Evolutionary conservation across 2,329 filamentous ascomycete species (phyloP).

Genomic region (Akanthomyces lecanii): DNA sequence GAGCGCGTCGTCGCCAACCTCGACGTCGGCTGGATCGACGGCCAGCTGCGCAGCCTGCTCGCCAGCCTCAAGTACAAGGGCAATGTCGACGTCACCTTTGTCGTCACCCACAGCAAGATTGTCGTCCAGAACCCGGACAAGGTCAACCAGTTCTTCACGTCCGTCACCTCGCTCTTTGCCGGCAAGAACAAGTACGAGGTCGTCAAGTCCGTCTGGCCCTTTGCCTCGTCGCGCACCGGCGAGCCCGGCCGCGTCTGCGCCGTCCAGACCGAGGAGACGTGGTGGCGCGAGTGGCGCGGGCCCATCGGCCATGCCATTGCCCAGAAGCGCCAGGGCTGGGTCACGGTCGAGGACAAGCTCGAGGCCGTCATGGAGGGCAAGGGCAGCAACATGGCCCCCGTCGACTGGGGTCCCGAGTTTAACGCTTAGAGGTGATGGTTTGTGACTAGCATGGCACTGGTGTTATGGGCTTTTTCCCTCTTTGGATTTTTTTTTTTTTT

Average conservation of each 20-base stretch:
- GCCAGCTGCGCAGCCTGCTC: conserved; percentile 48
- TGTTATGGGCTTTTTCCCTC: not conserved
- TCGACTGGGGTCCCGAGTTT: conserved; percentile 43
- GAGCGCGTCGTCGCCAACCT: conserved; percentile 52
- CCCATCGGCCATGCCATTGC: conserved; percentile 42
- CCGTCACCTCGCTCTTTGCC: conserved; percentile 46
- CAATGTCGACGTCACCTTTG: conserved; percentile 45
- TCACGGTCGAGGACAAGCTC: conserved; percentile 51
- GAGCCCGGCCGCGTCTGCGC: conserved; percentile 42
- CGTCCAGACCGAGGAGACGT: conserved; percentile 53
- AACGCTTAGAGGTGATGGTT: not conserved
- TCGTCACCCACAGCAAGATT: conserved; percentile 46
- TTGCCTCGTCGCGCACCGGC: conserved; percentile 45
- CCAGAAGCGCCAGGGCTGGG: conserved; percentile 36
- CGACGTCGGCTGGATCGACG: conserved; percentile 52
- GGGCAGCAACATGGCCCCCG: conserved; percentile 31
- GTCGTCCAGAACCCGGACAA: conserved; percentile 48
- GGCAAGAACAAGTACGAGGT: conserved; percentile 53
- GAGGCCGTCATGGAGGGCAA: conserved; percentile 49
- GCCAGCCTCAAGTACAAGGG: conserved; percentile 48
- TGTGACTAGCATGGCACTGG: not conserved
- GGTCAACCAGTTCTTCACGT: conserved; percentile 51
- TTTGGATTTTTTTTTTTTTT: not conserved
- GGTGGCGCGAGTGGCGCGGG: conserved; percentile 43
- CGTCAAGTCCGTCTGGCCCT: conserved; percentile 54